phyloP scores from a whole-genome alignment of 495 filamentous ascomycete genomes.

The Aspergillus nanangensis region DNA sequence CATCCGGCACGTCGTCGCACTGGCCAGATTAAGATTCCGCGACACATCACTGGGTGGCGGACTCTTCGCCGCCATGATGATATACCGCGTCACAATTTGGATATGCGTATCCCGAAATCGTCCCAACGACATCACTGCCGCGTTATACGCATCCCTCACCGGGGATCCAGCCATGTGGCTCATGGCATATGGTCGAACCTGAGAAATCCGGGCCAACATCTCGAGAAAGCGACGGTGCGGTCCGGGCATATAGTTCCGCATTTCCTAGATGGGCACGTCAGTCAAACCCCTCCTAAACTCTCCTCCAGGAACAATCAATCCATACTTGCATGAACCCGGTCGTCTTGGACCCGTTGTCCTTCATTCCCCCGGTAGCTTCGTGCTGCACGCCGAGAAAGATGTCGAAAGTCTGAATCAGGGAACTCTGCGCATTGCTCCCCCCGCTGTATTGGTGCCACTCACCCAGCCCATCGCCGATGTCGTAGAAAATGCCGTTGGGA shows the following conservation, averaged over 20 bases:
- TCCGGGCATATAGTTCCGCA: conserved; percentile 96
- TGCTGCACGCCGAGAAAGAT: conserved; percentile 85
- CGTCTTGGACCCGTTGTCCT: conserved; percentile 14
- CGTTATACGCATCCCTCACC: conserved; percentile 77
- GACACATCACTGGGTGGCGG: conserved; percentile 10
- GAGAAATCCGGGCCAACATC: conserved; percentile 66
- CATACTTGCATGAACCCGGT: conserved; percentile 31
- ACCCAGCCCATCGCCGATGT: conserved; percentile 64
- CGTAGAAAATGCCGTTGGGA: conserved; percentile 82
- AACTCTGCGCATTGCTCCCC: conserved; percentile 92
- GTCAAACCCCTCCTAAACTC: neutral
- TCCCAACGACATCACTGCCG: conserved; percentile 76
- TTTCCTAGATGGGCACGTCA: conserved; percentile 50
- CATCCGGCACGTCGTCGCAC: conserved; percentile 20
- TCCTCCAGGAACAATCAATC: neutral
- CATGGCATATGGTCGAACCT: conserved; percentile 78
- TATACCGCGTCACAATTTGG: conserved; percentile 89
- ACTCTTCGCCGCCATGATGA: conserved; percentile 56
- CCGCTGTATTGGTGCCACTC: conserved; percentile 76
- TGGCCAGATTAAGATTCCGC: conserved; percentile 25
- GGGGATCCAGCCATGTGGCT: conserved; percentile 49
- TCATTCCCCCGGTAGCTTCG: conserved; percentile 73
- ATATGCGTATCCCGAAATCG: conserved; percentile 87
- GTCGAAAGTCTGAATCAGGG: conserved; percentile 90
- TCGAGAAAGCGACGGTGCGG: conserved; percentile 83